Evolutionary conservation across 192 early-diverging fungal genomes (phyloP).

Genomic region (Entomortierella beljakovae): DNA sequence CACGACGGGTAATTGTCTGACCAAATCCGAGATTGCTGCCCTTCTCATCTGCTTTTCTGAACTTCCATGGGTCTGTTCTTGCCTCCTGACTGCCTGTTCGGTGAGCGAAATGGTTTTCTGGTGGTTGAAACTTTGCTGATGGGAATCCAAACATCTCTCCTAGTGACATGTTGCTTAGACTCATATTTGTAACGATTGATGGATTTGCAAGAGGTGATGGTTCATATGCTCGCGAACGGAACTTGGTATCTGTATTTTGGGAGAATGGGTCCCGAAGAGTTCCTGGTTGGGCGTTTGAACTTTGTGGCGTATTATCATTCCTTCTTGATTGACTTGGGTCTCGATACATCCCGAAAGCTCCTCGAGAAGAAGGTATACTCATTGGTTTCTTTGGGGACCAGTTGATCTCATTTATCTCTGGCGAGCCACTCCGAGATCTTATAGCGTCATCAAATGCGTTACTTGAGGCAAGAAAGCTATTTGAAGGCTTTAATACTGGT

Average conservation of each 20-base stretch:
- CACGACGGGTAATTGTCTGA: not conserved
- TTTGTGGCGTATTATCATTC: not conserved
- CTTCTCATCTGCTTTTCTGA: not conserved
- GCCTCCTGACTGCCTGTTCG: not conserved
- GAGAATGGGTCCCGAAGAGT: not conserved
- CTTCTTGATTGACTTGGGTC: not conserved
- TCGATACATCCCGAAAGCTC: conserved; percentile 37
- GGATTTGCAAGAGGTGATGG: conserved; percentile 47
- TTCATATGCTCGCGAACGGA: conserved; percentile 40
- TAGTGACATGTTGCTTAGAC: conserved; percentile 39
- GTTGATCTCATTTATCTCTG: conserved; percentile 22
- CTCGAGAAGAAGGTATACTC: not conserved
- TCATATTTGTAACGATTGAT: conserved; percentile 29
- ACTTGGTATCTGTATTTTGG: conserved; percentile 10
- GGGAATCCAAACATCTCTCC: conserved; percentile 51
- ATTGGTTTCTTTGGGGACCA: conserved; percentile 36
- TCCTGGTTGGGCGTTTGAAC: not conserved
- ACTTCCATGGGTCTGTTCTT: conserved; percentile 21
- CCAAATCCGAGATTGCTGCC: not conserved
- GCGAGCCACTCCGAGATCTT: conserved; percentile 11
- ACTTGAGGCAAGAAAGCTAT: not conserved
- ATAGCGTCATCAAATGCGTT: not conserved
- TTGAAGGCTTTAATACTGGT: not conserved
- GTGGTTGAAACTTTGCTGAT: conserved; percentile 43
- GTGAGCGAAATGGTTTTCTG: conserved; percentile 49